These are phyloP conservation scores for Carex cristatella DNA, from an alignment of 176 grass and related monocot genomes.

Conservation along the genomic window DNA sequence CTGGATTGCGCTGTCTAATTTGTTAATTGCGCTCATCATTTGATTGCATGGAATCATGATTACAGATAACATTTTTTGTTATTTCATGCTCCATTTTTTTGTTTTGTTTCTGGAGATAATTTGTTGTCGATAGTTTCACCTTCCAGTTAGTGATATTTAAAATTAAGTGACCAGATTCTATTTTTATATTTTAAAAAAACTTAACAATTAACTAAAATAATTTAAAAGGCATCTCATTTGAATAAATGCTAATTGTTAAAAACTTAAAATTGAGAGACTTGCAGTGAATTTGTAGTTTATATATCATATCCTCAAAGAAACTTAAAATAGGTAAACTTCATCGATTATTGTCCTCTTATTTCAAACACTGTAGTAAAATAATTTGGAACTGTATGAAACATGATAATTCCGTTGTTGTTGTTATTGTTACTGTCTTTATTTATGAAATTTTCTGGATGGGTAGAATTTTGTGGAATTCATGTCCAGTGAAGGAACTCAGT, in stretches of 20 bases:
- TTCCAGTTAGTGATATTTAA: not conserved
- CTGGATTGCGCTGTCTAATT: conserved; percentile 1
- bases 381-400: too few species aligned
- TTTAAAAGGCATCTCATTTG: not conserved
- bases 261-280: not conserved
- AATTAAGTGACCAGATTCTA: too few species aligned
- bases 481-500: too few species aligned
- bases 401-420: too few species aligned
- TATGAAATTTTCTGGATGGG: too few species aligned
- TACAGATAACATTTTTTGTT: not conserved
- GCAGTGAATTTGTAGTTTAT: too few species aligned
- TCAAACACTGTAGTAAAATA: too few species aligned
- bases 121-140: not conserved
- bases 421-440: too few species aligned
- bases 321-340: too few species aligned
- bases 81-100: not conserved
- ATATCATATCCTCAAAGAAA: too few species aligned
- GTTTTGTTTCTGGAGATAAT: not conserved
- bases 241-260: not conserved
- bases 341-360: too few species aligned
- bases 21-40: not conserved
- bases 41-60: not conserved
- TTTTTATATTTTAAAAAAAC: not conserved
- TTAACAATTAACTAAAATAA: not conserved
- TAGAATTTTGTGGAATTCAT: not conserved